phyloP scores from a whole-genome alignment of 805 yeast genomes.

The Ogataea methanolica region DNA sequence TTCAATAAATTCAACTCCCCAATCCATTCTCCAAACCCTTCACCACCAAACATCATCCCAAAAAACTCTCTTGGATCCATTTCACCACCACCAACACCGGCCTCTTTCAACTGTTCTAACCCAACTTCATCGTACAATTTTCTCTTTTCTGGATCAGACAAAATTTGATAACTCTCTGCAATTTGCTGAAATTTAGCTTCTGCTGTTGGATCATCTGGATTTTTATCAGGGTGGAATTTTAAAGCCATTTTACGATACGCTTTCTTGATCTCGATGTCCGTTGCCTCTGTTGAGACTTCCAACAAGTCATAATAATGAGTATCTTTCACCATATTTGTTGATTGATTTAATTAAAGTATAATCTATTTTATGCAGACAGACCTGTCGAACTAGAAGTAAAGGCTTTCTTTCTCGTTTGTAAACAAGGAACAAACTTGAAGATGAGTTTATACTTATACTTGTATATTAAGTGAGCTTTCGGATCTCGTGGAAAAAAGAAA shows the following conservation, averaged over 20 bases:
- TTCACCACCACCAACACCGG: conserved; percentile 54
- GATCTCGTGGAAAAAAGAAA: no score
- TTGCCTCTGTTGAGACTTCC: conserved; percentile 53
- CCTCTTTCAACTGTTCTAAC: conserved; percentile 45
- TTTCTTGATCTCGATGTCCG: conserved; percentile 65
- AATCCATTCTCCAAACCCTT: conserved; percentile 78
- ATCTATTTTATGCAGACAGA: no score
- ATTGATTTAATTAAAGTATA: no score
- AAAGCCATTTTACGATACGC: conserved; percentile 77
- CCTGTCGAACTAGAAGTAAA: no score
- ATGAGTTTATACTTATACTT: no score
- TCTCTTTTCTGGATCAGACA: conserved; percentile 60
- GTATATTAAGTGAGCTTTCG: no score
- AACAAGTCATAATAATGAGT: conserved; percentile 67
- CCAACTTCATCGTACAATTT: conserved; percentile 72
- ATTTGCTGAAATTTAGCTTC: conserved; percentile 63
- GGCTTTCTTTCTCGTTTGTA: no score
- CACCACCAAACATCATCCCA: conserved; percentile 80
- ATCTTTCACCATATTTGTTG: conserved; percentile 59
- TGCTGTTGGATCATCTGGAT: conserved; percentile 71
- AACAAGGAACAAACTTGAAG: no score
- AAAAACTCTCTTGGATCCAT: conserved; percentile 74
- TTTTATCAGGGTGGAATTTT: conserved; percentile 77
- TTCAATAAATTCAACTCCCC: conserved; percentile 81
- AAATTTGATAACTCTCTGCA: conserved; percentile 72